Base-by-base conservation (phyloP, 1,139 yeast species). In the Sporopachydermia cereana region DNA sequence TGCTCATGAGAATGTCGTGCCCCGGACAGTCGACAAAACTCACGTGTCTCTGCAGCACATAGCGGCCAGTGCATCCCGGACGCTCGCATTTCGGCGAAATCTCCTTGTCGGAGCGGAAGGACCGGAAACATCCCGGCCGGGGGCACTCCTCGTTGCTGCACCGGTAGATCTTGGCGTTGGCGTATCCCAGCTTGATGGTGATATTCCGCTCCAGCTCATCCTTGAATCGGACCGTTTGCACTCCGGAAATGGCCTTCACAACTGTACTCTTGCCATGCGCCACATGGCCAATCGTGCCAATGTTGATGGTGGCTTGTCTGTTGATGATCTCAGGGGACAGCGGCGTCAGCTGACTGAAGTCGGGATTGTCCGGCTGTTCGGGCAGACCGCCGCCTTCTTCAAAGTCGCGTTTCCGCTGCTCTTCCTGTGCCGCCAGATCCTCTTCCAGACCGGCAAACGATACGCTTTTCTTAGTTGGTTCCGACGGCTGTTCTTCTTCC, bases 11-110 rank as follows among this genome's bases (percentile, higher is more conserved):
- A 72, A 93, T 91, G 74, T 93, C 99, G 84, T 93, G 99, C 64
- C 98, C 99, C 49, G 99, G 99, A 72, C 98, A 93, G 73, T 93
- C 99, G 50, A 93, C 98, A 58, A 93, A 93, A 4, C 96, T 88
- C 47, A 93, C 98, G 63, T 93, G 99, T 68, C 99, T 86, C 44
- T 88, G 79, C 54, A 93, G 74, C 58, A 77, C 76, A 67, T 88
- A 89, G 62, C 95, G 84, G 51, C 96, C 95, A 17, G 62, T 60
- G 63, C 89, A 82, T 14, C 93, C 95, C 51, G 81, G 80, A 53
- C 84, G 76, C 61, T 81, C 83, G 69, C 97, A 86, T 62, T 82
- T 84, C 54, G 98, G 98, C 61, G 79, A 77, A 55, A 91, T 84
- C 68, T 91, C 98, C 66, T 85, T 89, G 61, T 86, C 96, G 44